Evolutionary conservation across 1,139 yeast genomes (phyloP), one percentile per base, ranked within the genome.

Genomic region (Candida pseudoviswanathii): DNA sequence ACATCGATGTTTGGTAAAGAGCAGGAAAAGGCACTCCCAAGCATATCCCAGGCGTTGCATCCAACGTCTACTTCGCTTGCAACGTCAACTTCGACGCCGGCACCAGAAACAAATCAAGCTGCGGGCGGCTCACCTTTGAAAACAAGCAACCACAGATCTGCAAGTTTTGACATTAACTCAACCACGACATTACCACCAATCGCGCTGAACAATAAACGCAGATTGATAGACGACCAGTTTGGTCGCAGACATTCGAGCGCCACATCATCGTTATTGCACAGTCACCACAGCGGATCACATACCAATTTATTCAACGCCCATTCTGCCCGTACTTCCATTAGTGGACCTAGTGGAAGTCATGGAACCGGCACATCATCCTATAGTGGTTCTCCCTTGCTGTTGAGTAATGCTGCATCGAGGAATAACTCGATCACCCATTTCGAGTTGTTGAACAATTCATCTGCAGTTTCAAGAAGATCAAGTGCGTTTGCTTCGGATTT

Each of bases 401-500:
- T 65, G 45, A 61, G 67, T 33, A 60, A 64, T 33, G 64, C 63
- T 42, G 68, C 61, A 25, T 67, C 73, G 24, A 61, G 78, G 50
- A 69, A 71, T 52, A 71, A 72, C 57, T 71, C 77, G 21, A 67
- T 72, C 30, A 62, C 71, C 4, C 68, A 67, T 41, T 67, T 68
- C 54, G 78, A 73, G 48, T 64, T 68, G 43, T 55, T 67, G 44
- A 61, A 58, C 46, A 41, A 41, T 30, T 44, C 47, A 40, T 26
- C 24, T 54, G 60, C 25, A 65, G 74, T 8, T 1, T 63, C 67
- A 6, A 52, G 68, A 34, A 64, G 77, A 55, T 63, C 76, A 42
- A 70, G 75, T 33, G 68, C 74, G 5, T 65, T 70, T 40, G 75
- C 76, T 5, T 75, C 76, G 1, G 78, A 73, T 47, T 67, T 70